These are phyloP conservation scores for Phaeophleospora eucalypticola DNA, from an alignment of 2,329 filamentous ascomycete species.

Conservation along the genomic window DNA sequence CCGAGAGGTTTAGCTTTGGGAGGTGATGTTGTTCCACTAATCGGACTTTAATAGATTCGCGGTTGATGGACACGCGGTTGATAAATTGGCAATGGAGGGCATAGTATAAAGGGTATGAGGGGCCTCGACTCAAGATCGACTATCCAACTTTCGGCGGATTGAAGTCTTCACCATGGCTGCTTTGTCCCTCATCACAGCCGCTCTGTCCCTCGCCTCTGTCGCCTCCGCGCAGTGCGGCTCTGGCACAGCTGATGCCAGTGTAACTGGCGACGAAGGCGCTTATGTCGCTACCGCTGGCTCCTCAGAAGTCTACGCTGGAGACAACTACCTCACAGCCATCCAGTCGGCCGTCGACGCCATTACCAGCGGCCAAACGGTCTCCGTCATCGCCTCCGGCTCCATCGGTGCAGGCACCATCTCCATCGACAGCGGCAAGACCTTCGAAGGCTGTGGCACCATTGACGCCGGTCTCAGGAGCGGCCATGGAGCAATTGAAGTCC, in stretches of 20 bases:
- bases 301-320: slow-evolving; percentile 48
- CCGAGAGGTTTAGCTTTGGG: too few species aligned
- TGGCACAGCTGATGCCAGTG: background rate
- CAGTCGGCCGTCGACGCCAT: slow-evolving; percentile 53
- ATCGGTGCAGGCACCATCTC: slow-evolving; percentile 53
- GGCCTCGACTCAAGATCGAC: too few species aligned
- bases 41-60: too few species aligned
- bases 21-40: too few species aligned
- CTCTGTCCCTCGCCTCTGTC: background rate
- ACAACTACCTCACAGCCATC: slow-evolving; percentile 53
- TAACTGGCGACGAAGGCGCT: background rate
- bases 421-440: slow-evolving; percentile 52
- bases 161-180: background rate
- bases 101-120: too few species aligned
- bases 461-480: slow-evolving; percentile 42
- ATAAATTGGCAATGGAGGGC: too few species aligned
- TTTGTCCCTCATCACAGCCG: background rate
- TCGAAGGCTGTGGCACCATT: slow-evolving; percentile 58
- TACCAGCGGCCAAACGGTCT: slow-evolving; percentile 49
- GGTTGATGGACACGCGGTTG: too few species aligned
- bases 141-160: too few species aligned
- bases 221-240: background rate
- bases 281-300: slow-evolving; percentile 32
- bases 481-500: slow-evolving; percentile 53
- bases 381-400: slow-evolving; percentile 53